Evolutionary conservation across 2,329 filamentous ascomycete genomes (phyloP), one percentile per base, ranked within the genome.

Genomic region (Pseudocercospora cruenta): DNA sequence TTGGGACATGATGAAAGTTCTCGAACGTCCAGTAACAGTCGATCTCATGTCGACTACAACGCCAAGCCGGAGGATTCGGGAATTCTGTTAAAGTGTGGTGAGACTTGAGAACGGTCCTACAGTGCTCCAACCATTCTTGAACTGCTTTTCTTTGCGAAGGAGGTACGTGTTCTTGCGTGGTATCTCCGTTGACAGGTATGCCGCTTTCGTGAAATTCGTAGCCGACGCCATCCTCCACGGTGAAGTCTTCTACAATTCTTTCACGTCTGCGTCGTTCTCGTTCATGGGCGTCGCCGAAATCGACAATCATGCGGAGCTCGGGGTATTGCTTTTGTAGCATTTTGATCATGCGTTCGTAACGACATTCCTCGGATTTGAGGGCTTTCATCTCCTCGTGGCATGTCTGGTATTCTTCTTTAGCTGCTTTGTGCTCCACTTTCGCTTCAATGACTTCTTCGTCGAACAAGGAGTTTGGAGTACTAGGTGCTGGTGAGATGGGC

Each of bases 361-460:
- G 10, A 8, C 8, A 12, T 33, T 62, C 24, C 12, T 55, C 16
- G 6, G 47, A 55, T 19, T n/a, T 16, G 33, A 63, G 31, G 2
- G 49, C n/a, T 19, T 31, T 26, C 60, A 58, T 63, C 8, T 57
- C 60, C 14, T 63, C 51, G 49, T 51, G 57, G 49, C 26, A 43
- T 1, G 3, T 21, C 4, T 36, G 1, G 31, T 22, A 36, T n/a
- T 33, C n/a, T 8, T 21, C 12, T 14, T 47, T 47, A 2, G 60
- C 60, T 24, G 4, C 24, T 26, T 45, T 31, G 6, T 19, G 36
- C 4, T 19, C 33, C 2, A 26, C 49, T 28, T 55, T 63, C 16
- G 60, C 60, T 16, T 22, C 21, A 8, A 61, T 53, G 22, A 53
- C 43, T 16, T 51, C 21, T 22, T 61, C 59, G 28, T 61, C 45